These are phyloP conservation scores for Penicillium salamii DNA, from an alignment of 495 filamentous ascomycete species.

Conservation along the genomic window DNA sequence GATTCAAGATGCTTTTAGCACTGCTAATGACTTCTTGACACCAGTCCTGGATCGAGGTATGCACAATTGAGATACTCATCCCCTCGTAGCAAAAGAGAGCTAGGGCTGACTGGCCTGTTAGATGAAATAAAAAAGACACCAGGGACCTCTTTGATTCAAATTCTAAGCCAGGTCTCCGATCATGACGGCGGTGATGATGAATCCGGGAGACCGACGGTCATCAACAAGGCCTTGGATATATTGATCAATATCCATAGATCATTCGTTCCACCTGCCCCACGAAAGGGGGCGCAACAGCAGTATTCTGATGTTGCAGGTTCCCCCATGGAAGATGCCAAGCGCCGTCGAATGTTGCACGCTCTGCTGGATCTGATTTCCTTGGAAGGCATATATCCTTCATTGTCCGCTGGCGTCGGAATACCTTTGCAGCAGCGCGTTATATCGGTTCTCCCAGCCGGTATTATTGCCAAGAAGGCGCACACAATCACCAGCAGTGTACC, in stretches of 20 bases:
- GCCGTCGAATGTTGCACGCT: conserved; percentile 46
- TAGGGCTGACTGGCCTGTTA: conserved; percentile 32
- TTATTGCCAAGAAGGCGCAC: conserved; percentile 39
- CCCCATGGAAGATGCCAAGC: conserved; percentile 41
- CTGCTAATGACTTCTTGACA: conserved; percentile 38
- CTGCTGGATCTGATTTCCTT: conserved; percentile 53
- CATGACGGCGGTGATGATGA: conserved; percentile 4
- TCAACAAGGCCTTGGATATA: conserved; percentile 37
- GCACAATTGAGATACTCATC: conserved; percentile 16
- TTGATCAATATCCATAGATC: conserved; percentile 37
- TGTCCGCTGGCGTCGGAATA: conserved; percentile 52
- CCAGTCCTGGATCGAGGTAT: conserved; percentile 46
- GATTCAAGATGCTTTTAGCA: conserved; percentile 32
- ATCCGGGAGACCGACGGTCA: conserved; percentile 23
- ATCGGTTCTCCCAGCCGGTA: conserved; percentile 45
- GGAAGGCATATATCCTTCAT: conserved; percentile 55
- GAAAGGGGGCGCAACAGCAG: background rate
- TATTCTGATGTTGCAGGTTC: conserved; percentile 19
- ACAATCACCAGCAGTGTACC: conserved; percentile 14
- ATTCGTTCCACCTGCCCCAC: conserved; percentile 27
- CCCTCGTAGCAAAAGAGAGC: background rate
- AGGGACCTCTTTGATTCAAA: conserved; percentile 39
- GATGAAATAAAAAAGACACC: conserved; percentile 38
- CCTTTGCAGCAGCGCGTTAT: conserved; percentile 54
- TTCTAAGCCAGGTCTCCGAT: conserved; percentile 16